Percentiles rank a stretch among this genome's conserved stretches.
Evolutionary conservation across 2,329 filamentous ascomycete genomes (phyloP).

Genomic region (Penicillium sp.): DNA sequence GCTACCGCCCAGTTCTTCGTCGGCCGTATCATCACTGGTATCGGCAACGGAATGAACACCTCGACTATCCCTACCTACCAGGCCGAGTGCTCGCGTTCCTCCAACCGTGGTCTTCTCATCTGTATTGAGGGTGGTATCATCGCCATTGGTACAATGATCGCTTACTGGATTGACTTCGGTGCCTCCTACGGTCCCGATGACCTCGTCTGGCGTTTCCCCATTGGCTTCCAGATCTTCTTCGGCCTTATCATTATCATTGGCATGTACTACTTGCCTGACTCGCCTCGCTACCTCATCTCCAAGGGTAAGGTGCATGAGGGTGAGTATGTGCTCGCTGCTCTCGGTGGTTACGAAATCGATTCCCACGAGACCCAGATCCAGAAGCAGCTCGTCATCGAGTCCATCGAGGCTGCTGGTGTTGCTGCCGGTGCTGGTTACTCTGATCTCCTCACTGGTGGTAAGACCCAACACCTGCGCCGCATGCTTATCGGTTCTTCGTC

Average conservation of each 20-base stretch:
- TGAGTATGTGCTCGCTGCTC: conserved; percentile 52
- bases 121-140: conserved; percentile 58
- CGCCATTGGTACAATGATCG: conserved; percentile 53
- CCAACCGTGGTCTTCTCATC: conserved; percentile 61
- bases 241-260: conserved; percentile 46
- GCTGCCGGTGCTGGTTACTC: conserved; percentile 50
- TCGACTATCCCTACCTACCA: conserved; percentile 57
- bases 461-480: conserved; percentile 42
- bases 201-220: conserved; percentile 53
- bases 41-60: conserved; percentile 59
- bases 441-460: conserved; percentile 40
- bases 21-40: conserved; percentile 53
- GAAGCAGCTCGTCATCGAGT: conserved; percentile 68
- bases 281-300: conserved; percentile 48
- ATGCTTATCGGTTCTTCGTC: conserved; percentile 43
- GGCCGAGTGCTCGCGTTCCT: conserved; percentile 54
- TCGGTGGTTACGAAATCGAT: conserved; percentile 50
- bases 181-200: conserved; percentile 38
- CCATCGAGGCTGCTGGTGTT: conserved; percentile 63
- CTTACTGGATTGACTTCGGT: conserved; percentile 55
- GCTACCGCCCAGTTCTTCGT: conserved; percentile 54
- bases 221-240: conserved; percentile 55
- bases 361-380: conserved; percentile 59
- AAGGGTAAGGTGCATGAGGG: conserved; percentile 49
- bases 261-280: conserved; percentile 48